Conservation (phyloP, 306 rosid genomes). For the Prinsepia uniflora region DNA sequence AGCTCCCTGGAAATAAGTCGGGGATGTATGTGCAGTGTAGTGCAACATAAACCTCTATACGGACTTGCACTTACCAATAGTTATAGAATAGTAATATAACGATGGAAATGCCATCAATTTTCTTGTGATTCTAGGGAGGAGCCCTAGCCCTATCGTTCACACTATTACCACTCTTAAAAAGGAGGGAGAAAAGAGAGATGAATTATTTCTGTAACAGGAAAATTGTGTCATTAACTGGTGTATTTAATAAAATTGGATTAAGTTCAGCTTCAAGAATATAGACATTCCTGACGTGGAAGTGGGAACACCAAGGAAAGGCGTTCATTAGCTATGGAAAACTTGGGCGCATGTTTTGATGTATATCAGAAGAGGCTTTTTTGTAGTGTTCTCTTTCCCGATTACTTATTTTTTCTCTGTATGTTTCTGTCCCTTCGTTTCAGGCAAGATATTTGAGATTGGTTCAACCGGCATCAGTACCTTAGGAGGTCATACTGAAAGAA, state of each 20-base stretch:
- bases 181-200: not conserved
- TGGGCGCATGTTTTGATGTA: not conserved
- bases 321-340: not conserved
- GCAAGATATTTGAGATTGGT: constrained; percentile 87
- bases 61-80: not conserved
- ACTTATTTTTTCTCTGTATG: not conserved
- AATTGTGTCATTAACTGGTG: not conserved
- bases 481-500: constrained; percentile 81
- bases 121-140: not conserved
- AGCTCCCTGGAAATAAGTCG: not conserved
- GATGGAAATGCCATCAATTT: not conserved
- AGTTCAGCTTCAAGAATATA: too few species aligned
- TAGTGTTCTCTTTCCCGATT: not conserved
- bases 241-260: not conserved
- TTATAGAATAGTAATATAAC: not conserved
- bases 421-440: constrained; percentile 34
- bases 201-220: not conserved
- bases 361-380: not conserved
- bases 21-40: not conserved
- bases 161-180: not conserved
- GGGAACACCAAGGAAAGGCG: not conserved
- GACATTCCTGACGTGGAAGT: too few species aligned
- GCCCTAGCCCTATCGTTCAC: not conserved
- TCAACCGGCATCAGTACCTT: constrained; percentile 95
- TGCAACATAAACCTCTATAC: not conserved